These are phyloP conservation scores for Sarcomyxa edulis DNA, from an alignment of 768 basidiomycete genomes.

Conservation along the genomic window DNA sequence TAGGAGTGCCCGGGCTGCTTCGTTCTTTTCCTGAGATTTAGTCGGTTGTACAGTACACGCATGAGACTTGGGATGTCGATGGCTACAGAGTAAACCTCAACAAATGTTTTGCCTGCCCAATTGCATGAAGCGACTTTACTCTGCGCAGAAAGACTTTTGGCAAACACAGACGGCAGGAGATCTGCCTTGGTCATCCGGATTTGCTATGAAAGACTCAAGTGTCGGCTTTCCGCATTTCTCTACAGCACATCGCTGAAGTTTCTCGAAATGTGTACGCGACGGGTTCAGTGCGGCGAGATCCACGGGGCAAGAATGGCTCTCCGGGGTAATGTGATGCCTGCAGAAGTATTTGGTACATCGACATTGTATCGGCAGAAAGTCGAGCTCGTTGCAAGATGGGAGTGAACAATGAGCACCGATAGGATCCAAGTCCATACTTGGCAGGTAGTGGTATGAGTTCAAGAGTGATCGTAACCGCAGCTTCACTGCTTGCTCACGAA, in stretches of 20 bases:
- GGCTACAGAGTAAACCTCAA: constrained; percentile 36
- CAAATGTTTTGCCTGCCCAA: constrained; percentile 8
- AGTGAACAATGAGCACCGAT: constrained; percentile 67
- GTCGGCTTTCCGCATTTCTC: constrained; percentile 49
- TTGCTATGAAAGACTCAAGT: constrained; percentile 36
- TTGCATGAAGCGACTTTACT: constrained; percentile 31
- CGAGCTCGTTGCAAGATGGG: constrained; percentile 52
- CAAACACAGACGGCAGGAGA: constrained; percentile 46
- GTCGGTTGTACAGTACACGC: constrained; percentile 32
- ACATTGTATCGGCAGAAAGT: constrained; percentile 78
- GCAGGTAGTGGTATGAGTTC: constrained; percentile 24
- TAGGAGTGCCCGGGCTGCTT: constrained; percentile 46
- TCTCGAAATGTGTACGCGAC: constrained; percentile 15
- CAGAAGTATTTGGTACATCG: constrained; percentile 58
- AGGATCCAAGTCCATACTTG: no score
- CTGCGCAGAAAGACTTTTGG: constrained; percentile 53
- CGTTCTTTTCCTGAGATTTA: constrained; percentile 28
- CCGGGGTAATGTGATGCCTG: constrained; percentile 52
- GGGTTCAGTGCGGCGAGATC: constrained; percentile 3
- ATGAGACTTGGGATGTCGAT: constrained; percentile 64
- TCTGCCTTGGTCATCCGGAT: constrained; percentile 17
- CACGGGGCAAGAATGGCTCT: constrained; percentile 51
- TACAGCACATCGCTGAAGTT: constrained; percentile 45
- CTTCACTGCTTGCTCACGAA: no score
- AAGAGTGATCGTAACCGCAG: no score